Conservation (phyloP, 1,284 basidiomycete species). For the Entoloma clypeatum region DNA sequence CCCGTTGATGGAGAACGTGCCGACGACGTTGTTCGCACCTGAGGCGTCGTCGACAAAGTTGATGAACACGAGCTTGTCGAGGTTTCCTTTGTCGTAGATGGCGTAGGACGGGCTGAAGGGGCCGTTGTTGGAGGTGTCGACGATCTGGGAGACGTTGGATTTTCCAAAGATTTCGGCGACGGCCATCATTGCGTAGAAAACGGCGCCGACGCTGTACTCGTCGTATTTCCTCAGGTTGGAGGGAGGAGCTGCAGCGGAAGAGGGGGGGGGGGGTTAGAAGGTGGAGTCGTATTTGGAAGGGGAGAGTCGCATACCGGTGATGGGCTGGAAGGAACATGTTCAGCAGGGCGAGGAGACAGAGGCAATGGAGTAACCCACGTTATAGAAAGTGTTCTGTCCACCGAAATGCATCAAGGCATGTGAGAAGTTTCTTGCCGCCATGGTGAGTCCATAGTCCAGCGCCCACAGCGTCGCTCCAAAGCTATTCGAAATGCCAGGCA, state of each 20-base stretch:
- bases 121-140: conserved; percentile 54
- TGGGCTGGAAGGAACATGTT: conserved; percentile 34
- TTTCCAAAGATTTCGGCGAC: conserved; percentile 66
- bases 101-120: conserved; percentile 67
- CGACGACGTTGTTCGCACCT: conserved; percentile 50
- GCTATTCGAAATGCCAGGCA: conserved; percentile 66
- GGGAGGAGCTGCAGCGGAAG: conserved; percentile 51
- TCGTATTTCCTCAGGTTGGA: conserved; percentile 55
- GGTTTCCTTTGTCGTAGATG: conserved; percentile 61
- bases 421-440: conserved; percentile 59
- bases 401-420: conserved; percentile 55
- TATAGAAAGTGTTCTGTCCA: conserved; percentile 63
- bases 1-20: conserved; percentile 41
- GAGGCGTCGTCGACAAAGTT: conserved; percentile 62
- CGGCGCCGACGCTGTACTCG: conserved; percentile 59
- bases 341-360: neutral
- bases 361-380: conserved; percentile 39
- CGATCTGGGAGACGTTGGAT: conserved; percentile 54
- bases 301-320: conserved; percentile 40
- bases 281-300: conserved; percentile 6
- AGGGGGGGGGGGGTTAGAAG: neutral
- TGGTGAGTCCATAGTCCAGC: conserved; percentile 55
- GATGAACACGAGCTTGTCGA: conserved; percentile 62
- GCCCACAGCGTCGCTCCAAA: conserved; percentile 71
- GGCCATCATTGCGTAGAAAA: conserved; percentile 66